phyloP scores from a whole-genome alignment of 768 basidiomycete genomes.

The Lactarius quietus region DNA sequence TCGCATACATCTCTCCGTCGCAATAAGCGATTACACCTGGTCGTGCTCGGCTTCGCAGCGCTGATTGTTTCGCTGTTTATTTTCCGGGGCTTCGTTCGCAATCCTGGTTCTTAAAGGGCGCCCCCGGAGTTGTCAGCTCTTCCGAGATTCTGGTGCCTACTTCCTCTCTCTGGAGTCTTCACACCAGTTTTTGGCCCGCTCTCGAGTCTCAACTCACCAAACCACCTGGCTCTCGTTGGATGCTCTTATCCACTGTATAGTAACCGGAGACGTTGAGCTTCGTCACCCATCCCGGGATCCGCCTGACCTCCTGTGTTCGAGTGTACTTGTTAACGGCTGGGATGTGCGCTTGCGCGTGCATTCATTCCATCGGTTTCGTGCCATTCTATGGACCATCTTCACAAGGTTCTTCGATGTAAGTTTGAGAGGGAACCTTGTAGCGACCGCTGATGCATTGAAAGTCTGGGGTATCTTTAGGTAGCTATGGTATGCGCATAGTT shows the following conservation, averaged over 20 bases:
- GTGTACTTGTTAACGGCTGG: slow-evolving; percentile 2
- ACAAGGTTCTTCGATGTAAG: slow-evolving; percentile 2
- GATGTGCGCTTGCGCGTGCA: neutral
- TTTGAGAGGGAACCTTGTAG: neutral
- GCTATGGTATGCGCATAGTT: neutral
- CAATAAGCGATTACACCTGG: too few species aligned
- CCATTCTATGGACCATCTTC: neutral
- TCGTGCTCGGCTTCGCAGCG: neutral
- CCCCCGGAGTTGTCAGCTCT: neutral
- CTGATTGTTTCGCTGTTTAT: neutral
- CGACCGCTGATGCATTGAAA: neutral
- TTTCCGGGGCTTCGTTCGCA: neutral
- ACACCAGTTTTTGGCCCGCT: neutral
- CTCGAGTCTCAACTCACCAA: neutral
- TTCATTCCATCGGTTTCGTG: neutral
- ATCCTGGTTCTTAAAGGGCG: neutral
- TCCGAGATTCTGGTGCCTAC: neutral
- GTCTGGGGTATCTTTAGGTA: neutral
- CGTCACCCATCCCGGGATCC: slow-evolving; percentile 1
- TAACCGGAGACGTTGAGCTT: neutral
- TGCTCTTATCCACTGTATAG: neutral
- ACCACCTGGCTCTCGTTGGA: slow-evolving; percentile 3
- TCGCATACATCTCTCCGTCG: too few species aligned
- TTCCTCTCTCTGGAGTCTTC: neutral
- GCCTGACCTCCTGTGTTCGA: neutral